Evolutionary conservation across 768 basidiomycete genomes (phyloP).

Genomic region (Tylopilus sp.): DNA sequence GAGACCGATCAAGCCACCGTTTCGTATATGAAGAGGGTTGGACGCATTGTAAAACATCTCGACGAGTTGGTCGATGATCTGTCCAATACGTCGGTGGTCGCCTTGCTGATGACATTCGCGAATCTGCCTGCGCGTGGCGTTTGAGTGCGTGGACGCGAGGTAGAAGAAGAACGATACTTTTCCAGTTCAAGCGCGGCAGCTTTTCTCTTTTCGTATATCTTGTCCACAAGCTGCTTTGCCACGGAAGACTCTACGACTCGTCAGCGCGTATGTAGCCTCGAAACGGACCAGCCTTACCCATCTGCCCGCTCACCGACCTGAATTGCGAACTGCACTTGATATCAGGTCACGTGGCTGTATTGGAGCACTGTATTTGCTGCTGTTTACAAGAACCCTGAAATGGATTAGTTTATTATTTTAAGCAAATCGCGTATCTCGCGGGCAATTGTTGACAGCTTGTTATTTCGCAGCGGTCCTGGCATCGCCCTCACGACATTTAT

Average conservation of each 20-base stretch:
- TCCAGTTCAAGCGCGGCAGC: conserved; percentile 93
- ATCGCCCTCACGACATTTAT: background rate
- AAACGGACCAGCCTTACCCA: conserved; percentile 14
- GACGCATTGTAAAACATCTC: conserved; percentile 85
- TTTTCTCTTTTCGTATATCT: conserved; percentile 96
- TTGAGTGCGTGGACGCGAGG: conserved; percentile 7
- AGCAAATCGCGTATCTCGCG: too few relatives aligned
- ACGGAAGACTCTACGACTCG: conserved; percentile 58
- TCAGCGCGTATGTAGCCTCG: background rate
- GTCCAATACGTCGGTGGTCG: conserved; percentile 75
- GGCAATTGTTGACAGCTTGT: background rate
- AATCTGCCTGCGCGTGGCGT: conserved; percentile 56
- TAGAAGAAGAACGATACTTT: conserved; percentile 51
- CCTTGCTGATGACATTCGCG: conserved; percentile 82
- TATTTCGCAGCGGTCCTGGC: background rate
- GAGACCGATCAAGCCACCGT: conserved; percentile 93
- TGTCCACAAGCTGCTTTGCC: conserved; percentile 81
- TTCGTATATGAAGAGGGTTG: conserved; percentile 85
- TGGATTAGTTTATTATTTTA: too few relatives aligned
- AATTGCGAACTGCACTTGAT: background rate
- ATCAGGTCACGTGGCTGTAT: conserved; percentile 6
- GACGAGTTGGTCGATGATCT: conserved; percentile 92
- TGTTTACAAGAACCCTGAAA: background rate
- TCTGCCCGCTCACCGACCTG: background rate
- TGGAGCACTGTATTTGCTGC: background rate